phyloP scores from a whole-genome alignment of 176 grass and related monocot species.

The Elymus sibiricus region DNA sequence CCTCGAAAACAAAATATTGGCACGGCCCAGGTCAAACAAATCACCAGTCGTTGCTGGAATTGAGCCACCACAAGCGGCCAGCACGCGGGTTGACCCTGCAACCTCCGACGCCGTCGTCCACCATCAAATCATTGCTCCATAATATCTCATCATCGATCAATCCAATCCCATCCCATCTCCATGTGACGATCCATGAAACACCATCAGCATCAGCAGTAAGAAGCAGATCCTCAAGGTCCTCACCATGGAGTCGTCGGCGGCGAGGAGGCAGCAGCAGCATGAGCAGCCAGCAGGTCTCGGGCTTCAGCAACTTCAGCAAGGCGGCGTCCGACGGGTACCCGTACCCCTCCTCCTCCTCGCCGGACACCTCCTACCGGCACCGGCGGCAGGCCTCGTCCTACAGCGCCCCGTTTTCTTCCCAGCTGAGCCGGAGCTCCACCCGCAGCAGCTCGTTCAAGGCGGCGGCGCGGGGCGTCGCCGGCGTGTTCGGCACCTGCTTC shows the following conservation, averaged over 20 bases:
- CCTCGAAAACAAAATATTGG: background rate
- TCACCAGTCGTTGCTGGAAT: background rate
- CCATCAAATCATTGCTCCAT: background rate
- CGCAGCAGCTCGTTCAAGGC: constrained; percentile 22
- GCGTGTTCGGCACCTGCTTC: constrained; percentile 37
- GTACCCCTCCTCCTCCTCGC: background rate
- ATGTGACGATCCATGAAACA: background rate
- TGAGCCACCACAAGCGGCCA: background rate
- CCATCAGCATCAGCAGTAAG: background rate
- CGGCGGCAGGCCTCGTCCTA: constrained; percentile 26
- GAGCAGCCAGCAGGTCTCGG: constrained; percentile 8
- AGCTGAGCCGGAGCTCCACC: constrained; percentile 34
- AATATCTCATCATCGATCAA: background rate
- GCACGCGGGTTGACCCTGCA: constrained; percentile 19
- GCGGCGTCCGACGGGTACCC: constrained; percentile 2
- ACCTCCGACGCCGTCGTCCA: background rate
- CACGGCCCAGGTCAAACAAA: background rate
- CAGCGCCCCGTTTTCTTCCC: constrained; percentile 25
- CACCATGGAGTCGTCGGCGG: constrained; percentile 5
- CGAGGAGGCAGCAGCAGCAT: constrained; percentile 19
- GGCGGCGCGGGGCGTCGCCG: constrained; percentile 24
- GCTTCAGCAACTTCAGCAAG: background rate
- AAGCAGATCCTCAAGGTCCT: background rate
- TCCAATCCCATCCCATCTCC: background rate
- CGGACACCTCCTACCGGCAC: constrained; percentile 19